phyloP scores from a whole-genome alignment of 140 eudicot genomes.

The Ambrosia hybrid region DNA sequence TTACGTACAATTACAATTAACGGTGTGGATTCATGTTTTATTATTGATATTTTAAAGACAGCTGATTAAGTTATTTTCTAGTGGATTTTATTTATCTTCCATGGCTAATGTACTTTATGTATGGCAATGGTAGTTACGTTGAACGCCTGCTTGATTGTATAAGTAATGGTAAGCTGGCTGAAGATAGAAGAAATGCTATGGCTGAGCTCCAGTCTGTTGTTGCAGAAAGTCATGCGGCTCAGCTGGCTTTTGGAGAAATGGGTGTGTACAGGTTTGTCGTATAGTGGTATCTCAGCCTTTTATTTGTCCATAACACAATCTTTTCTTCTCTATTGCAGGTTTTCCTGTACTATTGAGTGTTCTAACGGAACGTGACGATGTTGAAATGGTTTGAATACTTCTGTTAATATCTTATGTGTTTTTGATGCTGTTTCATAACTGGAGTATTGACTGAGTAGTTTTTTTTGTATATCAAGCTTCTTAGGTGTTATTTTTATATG shows the following conservation, averaged over 20 bases:
- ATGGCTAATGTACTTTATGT: constrained; percentile 24
- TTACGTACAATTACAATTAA: too few species aligned
- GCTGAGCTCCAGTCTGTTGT: constrained; percentile 88
- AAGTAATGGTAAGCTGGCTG: constrained; percentile 78
- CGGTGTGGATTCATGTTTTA: too few species aligned
- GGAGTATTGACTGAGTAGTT: too few species aligned
- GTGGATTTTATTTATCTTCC: neutral
- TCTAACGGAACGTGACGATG: constrained; percentile 87
- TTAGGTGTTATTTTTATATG: too few species aligned
- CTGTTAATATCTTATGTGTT: constrained; percentile 15
- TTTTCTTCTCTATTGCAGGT: constrained; percentile 49
- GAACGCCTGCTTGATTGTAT: constrained; percentile 96
- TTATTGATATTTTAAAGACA: neutral
- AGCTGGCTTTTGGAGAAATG: constrained; percentile 95
- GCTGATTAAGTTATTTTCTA: constrained; percentile 16
- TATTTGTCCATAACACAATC: neutral
- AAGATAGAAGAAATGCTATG: constrained; percentile 89
- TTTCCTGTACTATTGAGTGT: constrained; percentile 85
- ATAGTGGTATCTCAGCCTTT: neutral
- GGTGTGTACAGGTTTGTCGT: constrained; percentile 44
- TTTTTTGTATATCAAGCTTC: neutral
- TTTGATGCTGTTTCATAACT: neutral
- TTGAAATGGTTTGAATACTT: constrained; percentile 76
- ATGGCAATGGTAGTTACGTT: constrained; percentile 60
- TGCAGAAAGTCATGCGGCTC: constrained; percentile 87